Conservation (phyloP, 2,329 filamentous ascomycete genomes). For the Magnaporthiopsis rhizophila region DNA sequence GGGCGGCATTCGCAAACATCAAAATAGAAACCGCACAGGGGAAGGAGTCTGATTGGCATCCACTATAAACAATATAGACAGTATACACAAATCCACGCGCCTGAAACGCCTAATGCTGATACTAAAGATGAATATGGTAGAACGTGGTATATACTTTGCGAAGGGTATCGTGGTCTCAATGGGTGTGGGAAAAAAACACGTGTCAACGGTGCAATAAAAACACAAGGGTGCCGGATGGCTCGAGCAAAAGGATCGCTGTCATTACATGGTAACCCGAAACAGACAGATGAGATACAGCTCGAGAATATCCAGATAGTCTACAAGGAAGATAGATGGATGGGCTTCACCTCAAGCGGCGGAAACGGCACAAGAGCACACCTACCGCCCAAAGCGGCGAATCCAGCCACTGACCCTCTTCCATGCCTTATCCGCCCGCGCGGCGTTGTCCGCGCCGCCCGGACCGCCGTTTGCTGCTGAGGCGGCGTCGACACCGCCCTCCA, state of each 20-base stretch:
- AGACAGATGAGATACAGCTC: too few relatives aligned
- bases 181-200: neutral
- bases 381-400: conserved; percentile 24
- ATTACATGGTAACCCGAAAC: too few relatives aligned
- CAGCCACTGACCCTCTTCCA: conserved; percentile 24
- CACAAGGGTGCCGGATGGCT: neutral
- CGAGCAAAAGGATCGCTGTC: neutral
- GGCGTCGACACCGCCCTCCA: conserved; percentile 10
- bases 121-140: neutral
- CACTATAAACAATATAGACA: neutral
- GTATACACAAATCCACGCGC: neutral
- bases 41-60: too few relatives aligned
- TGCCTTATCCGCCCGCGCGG: conserved; percentile 8
- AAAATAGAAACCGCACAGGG: too few relatives aligned
- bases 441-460: neutral
- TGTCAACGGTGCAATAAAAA: neutral
- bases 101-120: neutral
- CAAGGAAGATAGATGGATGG: too few relatives aligned
- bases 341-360: neutral
- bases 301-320: too few relatives aligned
- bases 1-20: too few relatives aligned
- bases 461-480: neutral
- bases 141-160: neutral
- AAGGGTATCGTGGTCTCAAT: neutral
- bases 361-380: conserved; percentile 10